Evolutionary conservation across 495 filamentous ascomycete genomes (phyloP).

Genomic region (Penicillium soppii): DNA sequence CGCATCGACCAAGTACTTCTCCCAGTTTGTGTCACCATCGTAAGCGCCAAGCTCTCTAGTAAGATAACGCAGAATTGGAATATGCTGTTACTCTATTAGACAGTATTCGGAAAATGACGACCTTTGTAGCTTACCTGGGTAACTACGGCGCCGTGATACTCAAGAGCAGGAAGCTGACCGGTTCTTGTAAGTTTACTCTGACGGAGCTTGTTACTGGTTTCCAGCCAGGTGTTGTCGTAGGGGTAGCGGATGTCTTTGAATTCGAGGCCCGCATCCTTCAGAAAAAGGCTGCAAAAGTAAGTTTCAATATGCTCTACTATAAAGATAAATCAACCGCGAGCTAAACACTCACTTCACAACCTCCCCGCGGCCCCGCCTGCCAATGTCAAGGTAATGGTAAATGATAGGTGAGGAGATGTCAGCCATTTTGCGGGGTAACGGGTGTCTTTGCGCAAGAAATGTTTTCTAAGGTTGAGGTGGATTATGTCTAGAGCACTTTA

Average conservation of each 20-base stretch:
- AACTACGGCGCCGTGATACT: slow-evolving; percentile 38
- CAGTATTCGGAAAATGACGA: background rate
- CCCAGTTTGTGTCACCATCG: slow-evolving; percentile 37
- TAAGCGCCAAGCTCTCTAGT: slow-evolving; percentile 35
- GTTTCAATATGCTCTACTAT: too few species aligned
- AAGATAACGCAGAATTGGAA: slow-evolving; percentile 42
- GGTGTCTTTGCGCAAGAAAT: too few species aligned
- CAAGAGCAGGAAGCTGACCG: slow-evolving; percentile 36
- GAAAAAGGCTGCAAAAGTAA: slow-evolving; percentile 22
- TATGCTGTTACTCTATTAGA: slow-evolving; percentile 21
- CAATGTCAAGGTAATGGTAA: slow-evolving; percentile 41
- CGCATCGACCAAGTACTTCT: slow-evolving; percentile 43
- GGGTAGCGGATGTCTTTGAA: slow-evolving; percentile 40
- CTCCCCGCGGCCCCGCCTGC: slow-evolving; percentile 42
- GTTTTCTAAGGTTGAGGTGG: too few species aligned
- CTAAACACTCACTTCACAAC: slow-evolving; percentile 31
- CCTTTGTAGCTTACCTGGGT: slow-evolving; percentile 30
- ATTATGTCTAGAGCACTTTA: too few species aligned
- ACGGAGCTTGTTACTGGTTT: slow-evolving; percentile 31
- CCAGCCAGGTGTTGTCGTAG: slow-evolving; percentile 37
- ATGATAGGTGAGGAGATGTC: background rate
- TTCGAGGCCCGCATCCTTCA: slow-evolving; percentile 43
- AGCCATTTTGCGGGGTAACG: background rate
- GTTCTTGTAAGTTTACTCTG: slow-evolving; percentile 32
- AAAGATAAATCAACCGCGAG: background rate